Evolutionary conservation across 1,139 yeast genomes (phyloP).

Genomic region (Chernovozyma sophiae-reginae): DNA sequence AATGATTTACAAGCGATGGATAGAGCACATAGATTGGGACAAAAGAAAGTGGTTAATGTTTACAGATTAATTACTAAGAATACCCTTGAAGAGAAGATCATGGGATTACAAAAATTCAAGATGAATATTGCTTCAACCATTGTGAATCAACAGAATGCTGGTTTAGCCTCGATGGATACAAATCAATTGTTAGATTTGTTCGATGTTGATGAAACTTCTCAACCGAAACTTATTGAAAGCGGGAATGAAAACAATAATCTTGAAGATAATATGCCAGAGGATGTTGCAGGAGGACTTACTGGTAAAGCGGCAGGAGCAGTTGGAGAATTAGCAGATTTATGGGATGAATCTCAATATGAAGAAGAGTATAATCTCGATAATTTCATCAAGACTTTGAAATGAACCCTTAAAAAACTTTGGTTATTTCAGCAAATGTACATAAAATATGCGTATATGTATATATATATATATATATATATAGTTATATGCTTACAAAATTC

Average conservation of each 20-base stretch:
- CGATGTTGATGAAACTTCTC: constrained; percentile 60
- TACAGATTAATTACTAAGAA: constrained; percentile 88
- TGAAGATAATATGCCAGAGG: constrained; percentile 37
- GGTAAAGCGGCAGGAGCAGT: constrained; percentile 69
- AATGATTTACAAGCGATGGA: constrained; percentile 99
- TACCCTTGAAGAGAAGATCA: constrained; percentile 93
- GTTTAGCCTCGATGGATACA: constrained; percentile 93
- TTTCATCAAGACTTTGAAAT: constrained; percentile 73
- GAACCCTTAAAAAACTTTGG: too few relatives aligned
- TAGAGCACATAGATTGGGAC: constrained; percentile 97
- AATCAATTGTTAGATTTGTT: constrained; percentile 89
- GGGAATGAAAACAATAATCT: constrained; percentile 23
- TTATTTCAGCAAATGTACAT: neutral
- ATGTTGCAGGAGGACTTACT: constrained; percentile 59
- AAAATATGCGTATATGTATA: neutral
- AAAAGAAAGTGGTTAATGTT: constrained; percentile 94
- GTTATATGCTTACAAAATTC: neutral
- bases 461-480: too few relatives aligned
- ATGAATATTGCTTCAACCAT: constrained; percentile 96
- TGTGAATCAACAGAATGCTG: constrained; percentile 94
- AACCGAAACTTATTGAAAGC: constrained; percentile 28
- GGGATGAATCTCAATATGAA: constrained; percentile 96
- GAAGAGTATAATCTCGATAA: constrained; percentile 94
- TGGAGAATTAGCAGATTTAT: constrained; percentile 86
- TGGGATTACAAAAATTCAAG: constrained; percentile 97